Conservation (phyloP, 257 asterid species). For the Forsythia viridissima region DNA sequence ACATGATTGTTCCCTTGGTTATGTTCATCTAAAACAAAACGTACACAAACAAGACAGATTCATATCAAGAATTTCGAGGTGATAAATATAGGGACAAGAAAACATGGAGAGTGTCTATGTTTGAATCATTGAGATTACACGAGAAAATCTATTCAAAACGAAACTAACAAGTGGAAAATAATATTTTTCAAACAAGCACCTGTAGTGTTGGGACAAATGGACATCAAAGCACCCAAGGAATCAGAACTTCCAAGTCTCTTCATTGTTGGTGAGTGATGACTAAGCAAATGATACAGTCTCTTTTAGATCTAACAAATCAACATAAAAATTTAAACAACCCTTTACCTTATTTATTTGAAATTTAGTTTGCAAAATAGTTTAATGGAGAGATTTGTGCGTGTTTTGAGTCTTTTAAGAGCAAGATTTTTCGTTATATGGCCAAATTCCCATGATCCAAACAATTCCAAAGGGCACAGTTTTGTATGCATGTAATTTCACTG, state of each 20-base stretch:
- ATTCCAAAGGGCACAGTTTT: conserved; percentile 64
- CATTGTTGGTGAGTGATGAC: conserved; percentile 45
- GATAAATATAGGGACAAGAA: conserved; percentile 39
- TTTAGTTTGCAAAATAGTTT: conserved; percentile 6
- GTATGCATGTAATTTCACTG: conserved; percentile 49
- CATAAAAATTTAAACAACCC: conserved; percentile 15
- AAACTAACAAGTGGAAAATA: conserved; percentile 17
- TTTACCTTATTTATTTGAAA: not conserved
- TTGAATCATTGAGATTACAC: conserved; percentile 30
- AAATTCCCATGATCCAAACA: conserved; percentile 45
- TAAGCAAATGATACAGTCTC: conserved; percentile 9
- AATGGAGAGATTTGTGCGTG: conserved; percentile 16
- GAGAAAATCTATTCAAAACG: conserved; percentile 9
- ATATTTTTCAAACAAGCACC: conserved; percentile 47
- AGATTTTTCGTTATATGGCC: conserved; percentile 31
- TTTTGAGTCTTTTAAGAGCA: not conserved
- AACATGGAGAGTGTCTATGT: conserved; percentile 37
- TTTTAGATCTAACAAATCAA: conserved; percentile 32
- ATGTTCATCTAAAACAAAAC: conserved; percentile 52
- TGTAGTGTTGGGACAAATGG: conserved; percentile 87
- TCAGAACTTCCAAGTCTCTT: conserved; percentile 76
- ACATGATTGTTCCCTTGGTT: conserved; percentile 41
- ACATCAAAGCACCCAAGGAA: conserved; percentile 81
- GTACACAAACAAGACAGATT: conserved; percentile 29
- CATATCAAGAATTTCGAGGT: conserved; percentile 19